Evolutionary conservation across 2,329 filamentous ascomycete species (phyloP), one percentile per base, ranked within the genome.

Genomic region (Claviceps sorghi): DNA sequence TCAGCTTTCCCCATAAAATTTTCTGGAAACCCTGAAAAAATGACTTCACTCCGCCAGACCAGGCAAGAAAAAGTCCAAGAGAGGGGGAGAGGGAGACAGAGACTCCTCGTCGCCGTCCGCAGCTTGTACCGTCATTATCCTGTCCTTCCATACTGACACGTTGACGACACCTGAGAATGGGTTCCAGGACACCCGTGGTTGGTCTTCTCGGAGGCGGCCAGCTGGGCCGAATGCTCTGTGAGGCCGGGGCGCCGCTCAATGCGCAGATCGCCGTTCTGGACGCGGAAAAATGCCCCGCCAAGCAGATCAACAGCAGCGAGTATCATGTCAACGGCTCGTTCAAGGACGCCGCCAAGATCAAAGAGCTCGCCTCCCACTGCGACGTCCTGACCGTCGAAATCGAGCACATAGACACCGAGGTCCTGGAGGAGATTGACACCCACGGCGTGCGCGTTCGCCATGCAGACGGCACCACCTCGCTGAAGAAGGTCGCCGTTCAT

Each of bases 341-440:
- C 76, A 90, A 88, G 65, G 85, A 95, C 59, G 73, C 83, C 0
- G 78, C 79, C 36, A 84, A 86, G 58, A 89, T 97, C 58, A 80
- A 82, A 44, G 76, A 88, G 65, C 75, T 97, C n/a, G 89, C 91
- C 2, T 70, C 77, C 41, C 70, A 75, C 36, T 88, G 83, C 60
- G 87, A 95, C 64, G 80, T 95, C 17, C 73, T 96, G 55, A 96
- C 89, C 0, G 87, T 95, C 15, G 91, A 97, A 69, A 96, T 95
- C 57, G 91, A 97, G 73, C 91, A 96, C 69, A 85, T 96, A 54
- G 82, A 96, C 67, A 93, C 88, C n/a, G 75, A 88, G 51, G 84
- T 93, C 26, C 77, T 96, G 4, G 88, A 95, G 68, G 86, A 94
- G 63, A 81, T 96, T 53, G 80, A 79, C 4, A 78, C 79, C 17